Base-by-base conservation (phyloP, 805 yeast genomes). In the Komagataella pseudopastoris region DNA sequence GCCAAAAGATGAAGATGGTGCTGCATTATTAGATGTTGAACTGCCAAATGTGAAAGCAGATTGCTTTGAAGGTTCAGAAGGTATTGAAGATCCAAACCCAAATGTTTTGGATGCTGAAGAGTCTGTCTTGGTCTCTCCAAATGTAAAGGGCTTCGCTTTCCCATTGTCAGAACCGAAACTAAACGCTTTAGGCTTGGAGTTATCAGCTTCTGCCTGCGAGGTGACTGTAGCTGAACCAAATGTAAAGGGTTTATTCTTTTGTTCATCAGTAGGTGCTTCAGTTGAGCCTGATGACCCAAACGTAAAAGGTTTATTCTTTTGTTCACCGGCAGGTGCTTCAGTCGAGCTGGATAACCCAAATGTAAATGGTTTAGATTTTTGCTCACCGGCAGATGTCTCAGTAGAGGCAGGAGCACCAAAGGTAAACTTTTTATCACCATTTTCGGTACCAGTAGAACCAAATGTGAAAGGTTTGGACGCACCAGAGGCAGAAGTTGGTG, bases 51-150 rank as follows among this genome's bases (percentile, higher is more conserved):
- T 12, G 12, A 39, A 23, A 10, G 48, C 45, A 45, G 50, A 30
- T 10, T 51, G 48, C 18, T 52, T 46, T 3, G 54, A 39, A 14
- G 53, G 30, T 17, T 53, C 17, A 10, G 10, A 4, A 18, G 46
- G 56, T 18, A 53, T 47, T 23, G 23, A 18, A 6, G 51, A 16
- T 45, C 62, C 63, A 48, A 66, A 67, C 23, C 63, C 52, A 46
- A 62, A 62, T 18, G 59, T 49, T 43, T 52, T 44, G 20, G 58
- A 47, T 14, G 50, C 53, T 43, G 58, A 50, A 18, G 51, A 50
- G 6, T 53, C 16, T 12, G 54, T 44, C 4, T 52, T 18, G 3
- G 56, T 46, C 6, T 56, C 24, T 3, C 60, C 65, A 53, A 63
- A 61, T 16, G 55, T 53, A 52, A 59, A 58, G 20, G 59, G 54